Base-by-base conservation (phyloP, 2,329 filamentous ascomycete genomes). In the Neofusicoccum ribis region DNA sequence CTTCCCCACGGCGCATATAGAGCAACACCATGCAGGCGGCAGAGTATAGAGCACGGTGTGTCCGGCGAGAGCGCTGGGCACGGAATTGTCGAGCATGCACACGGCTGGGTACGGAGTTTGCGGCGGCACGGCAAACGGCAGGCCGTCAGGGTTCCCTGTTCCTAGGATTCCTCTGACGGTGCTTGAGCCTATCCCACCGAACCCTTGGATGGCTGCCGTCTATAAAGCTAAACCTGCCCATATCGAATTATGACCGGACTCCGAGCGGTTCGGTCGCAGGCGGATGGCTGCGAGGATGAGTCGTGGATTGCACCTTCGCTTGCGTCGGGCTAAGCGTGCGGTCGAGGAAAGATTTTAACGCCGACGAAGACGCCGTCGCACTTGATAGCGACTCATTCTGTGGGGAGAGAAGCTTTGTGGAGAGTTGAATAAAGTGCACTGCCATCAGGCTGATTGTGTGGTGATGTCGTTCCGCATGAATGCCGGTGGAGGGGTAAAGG, bases 351-450 rank as follows among this genome's bases (percentile, higher is more conserved):
- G 56, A 14, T 37, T 47, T 52, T 60, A 36, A 11, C 56, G 41
- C 56, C 56, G 56, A 60, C 56, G 31, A 60, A 47, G 43, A n/a
- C n/a, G 43, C 43, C 56, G 56, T 47, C 56, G 47, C 27, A 47
- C 41, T 47, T 37, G 43, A 46, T 47, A 60, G 15, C 27, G 43
- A 23, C 8, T 23, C 56, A 27, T 23, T 23, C n/a, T 60, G 56
- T 31, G 34, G 27, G 31, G 41, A 5, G 20, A 47, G 31, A 47
- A 46, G 56, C 43, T 27, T 60, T 47, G 43, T 14, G 43, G 27
- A 27, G 34, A 15, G 43, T 20, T 27, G 56, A 34, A 47, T 20
- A 37, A 37, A 49, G n/a, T 37, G 56, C 43, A 47, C 36, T 23
- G 43, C 56, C 43, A 60, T 47, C 43, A 37, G 27, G 56, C 56